Conservation (phyloP, 2,329 filamentous ascomycete species). For the Trichoderma oligosporum region DNA sequence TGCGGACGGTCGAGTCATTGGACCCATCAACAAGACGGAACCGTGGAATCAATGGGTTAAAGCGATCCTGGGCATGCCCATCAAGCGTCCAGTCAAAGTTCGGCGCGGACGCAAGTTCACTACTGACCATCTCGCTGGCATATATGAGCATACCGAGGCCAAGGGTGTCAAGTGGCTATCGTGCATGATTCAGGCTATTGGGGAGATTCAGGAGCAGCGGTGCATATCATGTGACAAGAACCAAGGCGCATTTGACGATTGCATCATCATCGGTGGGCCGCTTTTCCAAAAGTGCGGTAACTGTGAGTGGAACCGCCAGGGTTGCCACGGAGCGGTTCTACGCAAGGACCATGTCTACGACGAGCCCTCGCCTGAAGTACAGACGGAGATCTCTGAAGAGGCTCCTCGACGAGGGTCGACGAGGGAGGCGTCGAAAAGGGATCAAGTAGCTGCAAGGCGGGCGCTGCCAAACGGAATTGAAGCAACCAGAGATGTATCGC, state of each 20-base stretch:
- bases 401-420: not conserved
- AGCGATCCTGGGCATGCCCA: constrained; percentile 35
- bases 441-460: no score
- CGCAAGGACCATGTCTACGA: not conserved
- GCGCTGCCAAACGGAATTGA: no score
- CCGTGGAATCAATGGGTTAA: constrained; percentile 41
- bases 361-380: not conserved
- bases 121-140: constrained; percentile 36
- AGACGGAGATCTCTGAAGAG: not conserved
- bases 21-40: constrained; percentile 36
- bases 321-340: constrained; percentile 33
- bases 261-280: constrained; percentile 41
- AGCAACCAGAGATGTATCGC: no score
- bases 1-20: constrained; percentile 38
- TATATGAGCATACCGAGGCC: constrained; percentile 41
- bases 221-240: constrained; percentile 43
- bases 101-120: constrained; percentile 42
- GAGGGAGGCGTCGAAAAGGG: no score
- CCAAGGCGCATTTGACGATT: constrained; percentile 44
- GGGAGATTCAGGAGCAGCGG: constrained; percentile 37
- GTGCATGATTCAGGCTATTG: constrained; percentile 50
- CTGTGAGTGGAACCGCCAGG: constrained; percentile 47
- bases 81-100: constrained; percentile 40
- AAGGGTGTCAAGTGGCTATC: constrained; percentile 46
- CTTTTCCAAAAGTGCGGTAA: constrained; percentile 49